phyloP scores from a whole-genome alignment of 441 rosid species.

The Sinapis alba region DNA sequence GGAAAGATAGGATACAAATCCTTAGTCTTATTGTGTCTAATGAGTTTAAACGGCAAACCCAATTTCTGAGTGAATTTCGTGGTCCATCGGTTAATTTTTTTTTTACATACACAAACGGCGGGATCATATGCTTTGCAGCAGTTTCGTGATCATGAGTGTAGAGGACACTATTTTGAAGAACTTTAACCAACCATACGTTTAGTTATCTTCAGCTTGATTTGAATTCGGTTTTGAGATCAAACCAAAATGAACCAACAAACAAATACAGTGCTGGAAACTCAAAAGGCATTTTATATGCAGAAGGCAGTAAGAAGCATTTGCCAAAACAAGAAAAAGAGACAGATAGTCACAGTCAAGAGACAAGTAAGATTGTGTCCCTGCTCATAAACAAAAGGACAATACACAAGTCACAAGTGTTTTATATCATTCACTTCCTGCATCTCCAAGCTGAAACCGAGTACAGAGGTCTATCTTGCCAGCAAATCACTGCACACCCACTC shows the following conservation, averaged over 20 bases:
- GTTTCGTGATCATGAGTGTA: not conserved
- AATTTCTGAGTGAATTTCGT: too few relatives aligned
- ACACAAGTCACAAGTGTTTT: constrained; percentile 8
- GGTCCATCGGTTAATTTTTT: too few relatives aligned
- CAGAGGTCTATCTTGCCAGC: constrained; percentile 85
- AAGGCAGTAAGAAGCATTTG: constrained; percentile 24
- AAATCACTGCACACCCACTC: constrained; percentile 69
- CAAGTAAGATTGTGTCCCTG: constrained; percentile 35
- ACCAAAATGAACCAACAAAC: not conserved
- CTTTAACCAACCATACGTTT: not conserved
- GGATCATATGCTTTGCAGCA: not conserved
- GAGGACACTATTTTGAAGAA: not conserved
- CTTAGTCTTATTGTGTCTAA: too few relatives aligned
- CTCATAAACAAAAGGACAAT: constrained; percentile 27
- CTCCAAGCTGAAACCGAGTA: constrained; percentile 91
- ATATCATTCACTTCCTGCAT: constrained; percentile 53
- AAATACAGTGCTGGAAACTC: not conserved
- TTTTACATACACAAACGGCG: too few relatives aligned
- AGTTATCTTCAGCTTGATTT: not conserved
- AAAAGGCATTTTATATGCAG: constrained; percentile 29
- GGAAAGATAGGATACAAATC: too few relatives aligned
- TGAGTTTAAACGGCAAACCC: too few relatives aligned
- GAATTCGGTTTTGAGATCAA: not conserved
- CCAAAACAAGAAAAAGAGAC: constrained; percentile 19
- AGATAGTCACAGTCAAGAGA: constrained; percentile 23